Percentiles rank a stretch among this genome's conserved stretches.
These are phyloP conservation scores for Macrotyloma uniflorum DNA, from an alignment of 306 rosid genomes.

Conservation along the genomic window DNA sequence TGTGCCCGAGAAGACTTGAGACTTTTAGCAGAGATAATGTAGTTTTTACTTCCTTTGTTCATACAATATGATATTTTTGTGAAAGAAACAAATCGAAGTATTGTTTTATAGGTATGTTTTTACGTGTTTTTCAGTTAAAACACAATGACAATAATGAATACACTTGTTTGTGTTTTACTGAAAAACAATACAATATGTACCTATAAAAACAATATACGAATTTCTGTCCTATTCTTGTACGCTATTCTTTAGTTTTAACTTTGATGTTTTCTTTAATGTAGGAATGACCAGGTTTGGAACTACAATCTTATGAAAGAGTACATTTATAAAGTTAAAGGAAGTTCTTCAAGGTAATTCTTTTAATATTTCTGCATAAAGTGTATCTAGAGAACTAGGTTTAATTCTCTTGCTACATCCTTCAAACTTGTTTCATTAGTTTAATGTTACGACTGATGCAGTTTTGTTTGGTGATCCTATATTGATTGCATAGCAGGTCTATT, in stretches of 20 bases:
- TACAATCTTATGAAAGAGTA: background rate
- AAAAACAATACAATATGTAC: background rate
- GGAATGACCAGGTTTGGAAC: background rate
- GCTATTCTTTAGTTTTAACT: background rate
- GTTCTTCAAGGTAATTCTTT: constrained; percentile 29
- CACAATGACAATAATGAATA: background rate
- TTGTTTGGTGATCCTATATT: background rate
- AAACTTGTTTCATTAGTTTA: background rate
- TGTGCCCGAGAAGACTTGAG: background rate
- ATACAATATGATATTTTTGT: background rate
- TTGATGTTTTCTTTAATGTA: background rate
- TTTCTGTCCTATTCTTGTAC: background rate
- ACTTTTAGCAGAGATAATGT: constrained; percentile 11
- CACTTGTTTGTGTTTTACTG: background rate
- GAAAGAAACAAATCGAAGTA: too few relatives aligned
- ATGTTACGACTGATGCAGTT: background rate
- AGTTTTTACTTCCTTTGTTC: background rate
- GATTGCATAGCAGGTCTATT: background rate
- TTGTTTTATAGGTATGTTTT: background rate
- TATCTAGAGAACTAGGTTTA: background rate
- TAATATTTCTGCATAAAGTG: background rate
- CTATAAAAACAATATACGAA: background rate
- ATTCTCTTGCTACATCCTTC: background rate
- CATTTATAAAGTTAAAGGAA: constrained; percentile 29
- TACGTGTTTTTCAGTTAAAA: background rate